Conservation (phyloP, 139 green algal species). For the Spirogloea muscicola region DNA sequence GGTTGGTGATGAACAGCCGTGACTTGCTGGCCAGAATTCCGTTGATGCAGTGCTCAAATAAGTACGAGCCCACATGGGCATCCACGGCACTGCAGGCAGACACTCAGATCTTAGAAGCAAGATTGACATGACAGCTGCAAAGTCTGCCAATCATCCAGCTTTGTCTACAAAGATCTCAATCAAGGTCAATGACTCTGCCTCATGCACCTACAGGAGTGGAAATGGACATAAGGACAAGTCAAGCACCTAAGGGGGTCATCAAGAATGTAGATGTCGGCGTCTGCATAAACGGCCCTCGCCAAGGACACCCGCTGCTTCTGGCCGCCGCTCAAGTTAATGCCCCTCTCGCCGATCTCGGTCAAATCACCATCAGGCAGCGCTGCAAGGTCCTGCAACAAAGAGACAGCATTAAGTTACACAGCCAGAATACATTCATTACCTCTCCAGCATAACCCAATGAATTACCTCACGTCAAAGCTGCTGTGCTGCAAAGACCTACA, state of each 20-base stretch:
- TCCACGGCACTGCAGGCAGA: conserved; percentile 80
- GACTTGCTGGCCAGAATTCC: conserved; percentile 57
- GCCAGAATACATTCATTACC: too few species aligned
- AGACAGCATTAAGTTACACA: too few species aligned
- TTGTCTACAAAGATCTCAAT: too few species aligned
- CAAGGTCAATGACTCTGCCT: too few species aligned
- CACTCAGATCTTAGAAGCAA: too few species aligned
- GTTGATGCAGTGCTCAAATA: conserved; percentile 78
- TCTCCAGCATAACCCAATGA: too few species aligned
- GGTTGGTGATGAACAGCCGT: conserved; percentile 78
- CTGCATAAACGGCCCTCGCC: conserved; percentile 67
- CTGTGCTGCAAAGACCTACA: too few species aligned
- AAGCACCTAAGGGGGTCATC: conserved; percentile 87
- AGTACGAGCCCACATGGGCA: conserved; percentile 75
- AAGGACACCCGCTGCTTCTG: conserved; percentile 74
- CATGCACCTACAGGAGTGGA: too few species aligned
- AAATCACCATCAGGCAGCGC: conserved; percentile 59
- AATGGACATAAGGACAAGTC: too few species aligned
- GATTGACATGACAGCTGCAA: too few species aligned
- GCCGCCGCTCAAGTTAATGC: conserved; percentile 65
- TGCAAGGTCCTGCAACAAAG: conserved; percentile 53
- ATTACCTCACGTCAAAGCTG: too few species aligned
- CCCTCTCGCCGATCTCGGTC: conserved; percentile 66
- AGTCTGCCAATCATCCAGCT: too few species aligned
- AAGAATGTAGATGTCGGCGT: conserved; percentile 80